phyloP scores from a whole-genome alignment of 164 flowering plant genomes.

The Platanus orientalis region DNA sequence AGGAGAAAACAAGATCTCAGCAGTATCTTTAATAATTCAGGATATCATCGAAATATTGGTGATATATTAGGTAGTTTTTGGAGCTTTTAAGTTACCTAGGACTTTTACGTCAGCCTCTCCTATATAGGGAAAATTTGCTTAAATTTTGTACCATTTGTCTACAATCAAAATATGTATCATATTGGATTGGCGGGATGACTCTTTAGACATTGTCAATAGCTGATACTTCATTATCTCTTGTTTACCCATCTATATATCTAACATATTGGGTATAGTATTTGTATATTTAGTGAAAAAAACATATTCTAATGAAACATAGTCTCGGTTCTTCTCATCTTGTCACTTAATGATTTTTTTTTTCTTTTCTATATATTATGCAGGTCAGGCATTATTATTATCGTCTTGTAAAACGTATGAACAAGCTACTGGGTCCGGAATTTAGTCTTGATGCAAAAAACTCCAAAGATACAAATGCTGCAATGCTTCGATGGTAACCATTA shows the following conservation, averaged over 20 bases:
- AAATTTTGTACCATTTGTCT: no score
- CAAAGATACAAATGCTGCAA: constrained; percentile 96
- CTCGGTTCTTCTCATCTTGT: constrained; percentile 3
- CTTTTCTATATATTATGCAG: constrained; percentile 36
- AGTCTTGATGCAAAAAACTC: constrained; percentile 92
- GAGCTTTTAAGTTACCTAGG: no score
- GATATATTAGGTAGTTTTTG: no score
- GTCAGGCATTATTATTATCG: constrained; percentile 98
- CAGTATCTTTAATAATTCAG: no score
- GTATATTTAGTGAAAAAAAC: not conserved
- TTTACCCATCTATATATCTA: not conserved
- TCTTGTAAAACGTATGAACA: constrained; percentile 94
- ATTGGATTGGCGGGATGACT: no score
- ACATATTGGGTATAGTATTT: not conserved
- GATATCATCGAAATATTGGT: no score
- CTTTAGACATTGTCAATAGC: no score
- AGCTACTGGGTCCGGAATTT: constrained; percentile 84
- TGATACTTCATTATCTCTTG: not conserved
- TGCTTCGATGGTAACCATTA: constrained; percentile 90
- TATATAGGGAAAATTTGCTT: no score
- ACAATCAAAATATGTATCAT: no score
- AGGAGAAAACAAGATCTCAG: no score
- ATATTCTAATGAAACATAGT: not conserved
- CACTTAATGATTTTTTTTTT: not conserved
- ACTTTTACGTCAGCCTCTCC: no score